Evolutionary conservation across 495 filamentous ascomycete species (phyloP).

Genomic region (Aspergillus biplanus): DNA sequence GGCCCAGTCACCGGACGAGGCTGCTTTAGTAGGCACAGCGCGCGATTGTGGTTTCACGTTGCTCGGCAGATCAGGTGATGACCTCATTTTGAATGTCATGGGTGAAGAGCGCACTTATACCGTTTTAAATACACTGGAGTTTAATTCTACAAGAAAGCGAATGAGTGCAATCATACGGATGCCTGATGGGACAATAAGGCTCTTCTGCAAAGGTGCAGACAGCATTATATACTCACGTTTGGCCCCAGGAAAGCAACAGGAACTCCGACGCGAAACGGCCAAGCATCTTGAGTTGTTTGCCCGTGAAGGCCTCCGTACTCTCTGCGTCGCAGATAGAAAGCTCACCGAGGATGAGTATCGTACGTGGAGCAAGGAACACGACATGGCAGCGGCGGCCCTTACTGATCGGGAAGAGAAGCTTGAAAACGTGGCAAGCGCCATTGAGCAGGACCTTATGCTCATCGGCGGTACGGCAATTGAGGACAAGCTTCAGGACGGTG

Average conservation of each 20-base stretch:
- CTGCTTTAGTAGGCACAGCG: slow-evolving; percentile 90
- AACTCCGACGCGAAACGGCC: slow-evolving; percentile 80
- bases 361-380: slow-evolving; percentile 83
- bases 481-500: slow-evolving; percentile 95
- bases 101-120: slow-evolving; percentile 82
- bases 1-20: slow-evolving; percentile 97
- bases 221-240: slow-evolving; percentile 96
- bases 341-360: slow-evolving; percentile 86
- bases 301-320: slow-evolving; percentile 88
- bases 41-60: slow-evolving; percentile 97
- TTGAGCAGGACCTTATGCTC: slow-evolving; percentile 87
- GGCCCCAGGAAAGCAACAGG: slow-evolving; percentile 79
- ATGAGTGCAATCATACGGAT: slow-evolving; percentile 98
- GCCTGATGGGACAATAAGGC: slow-evolving; percentile 88
- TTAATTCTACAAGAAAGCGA: slow-evolving; percentile 94
- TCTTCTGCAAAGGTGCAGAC: slow-evolving; percentile 98
- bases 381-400: slow-evolving; percentile 82
- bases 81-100: slow-evolving; percentile 82
- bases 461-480: slow-evolving; percentile 98
- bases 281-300: slow-evolving; percentile 97
- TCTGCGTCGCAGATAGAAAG: slow-evolving; percentile 90
- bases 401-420: slow-evolving; percentile 91
- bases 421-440: slow-evolving; percentile 83
- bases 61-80: slow-evolving; percentile 75
- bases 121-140: slow-evolving; percentile 94